Conservation (phyloP, 1,284 basidiomycete species). For the Puccinia triticina region DNA sequence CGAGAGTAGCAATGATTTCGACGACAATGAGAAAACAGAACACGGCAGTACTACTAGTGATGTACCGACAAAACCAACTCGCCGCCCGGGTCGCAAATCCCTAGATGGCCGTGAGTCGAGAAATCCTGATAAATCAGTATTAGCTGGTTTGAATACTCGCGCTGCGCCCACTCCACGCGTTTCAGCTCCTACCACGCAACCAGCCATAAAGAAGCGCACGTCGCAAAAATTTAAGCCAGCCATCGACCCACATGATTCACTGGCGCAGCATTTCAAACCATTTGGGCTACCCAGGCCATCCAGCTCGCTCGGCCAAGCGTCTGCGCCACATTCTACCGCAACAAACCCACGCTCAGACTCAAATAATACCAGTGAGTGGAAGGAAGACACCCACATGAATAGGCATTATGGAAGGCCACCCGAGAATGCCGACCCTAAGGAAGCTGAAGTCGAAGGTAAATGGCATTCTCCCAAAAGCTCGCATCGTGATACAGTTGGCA, state of each 20-base stretch:
- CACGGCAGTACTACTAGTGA: constrained; percentile 40
- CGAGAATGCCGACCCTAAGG: neutral
- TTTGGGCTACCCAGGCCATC: neutral
- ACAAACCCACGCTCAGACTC: neutral
- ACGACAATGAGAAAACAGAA: constrained; percentile 41
- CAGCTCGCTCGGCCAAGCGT: neutral
- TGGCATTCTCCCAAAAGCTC: neutral
- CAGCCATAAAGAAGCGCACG: neutral
- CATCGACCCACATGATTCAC: neutral
- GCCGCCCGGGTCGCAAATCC: neutral
- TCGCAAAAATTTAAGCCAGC: neutral
- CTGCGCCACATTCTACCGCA: constrained; percentile 11
- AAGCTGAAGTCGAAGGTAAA: neutral
- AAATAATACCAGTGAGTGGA: neutral
- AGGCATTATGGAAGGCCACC: constrained; percentile 1
- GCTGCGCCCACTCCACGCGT: neutral
- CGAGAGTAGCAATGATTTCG: constrained; percentile 44
- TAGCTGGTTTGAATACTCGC: constrained; percentile 10
- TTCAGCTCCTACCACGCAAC: constrained; percentile 7
- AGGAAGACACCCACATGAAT: constrained; percentile 2
- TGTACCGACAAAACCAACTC: neutral
- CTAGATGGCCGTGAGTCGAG: neutral
- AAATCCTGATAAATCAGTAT: neutral
- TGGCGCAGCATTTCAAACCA: neutral
- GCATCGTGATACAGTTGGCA: neutral